Evolutionary conservation across 2,329 filamentous ascomycete genomes (phyloP).

Genomic region (Talaromyces sp.): DNA sequence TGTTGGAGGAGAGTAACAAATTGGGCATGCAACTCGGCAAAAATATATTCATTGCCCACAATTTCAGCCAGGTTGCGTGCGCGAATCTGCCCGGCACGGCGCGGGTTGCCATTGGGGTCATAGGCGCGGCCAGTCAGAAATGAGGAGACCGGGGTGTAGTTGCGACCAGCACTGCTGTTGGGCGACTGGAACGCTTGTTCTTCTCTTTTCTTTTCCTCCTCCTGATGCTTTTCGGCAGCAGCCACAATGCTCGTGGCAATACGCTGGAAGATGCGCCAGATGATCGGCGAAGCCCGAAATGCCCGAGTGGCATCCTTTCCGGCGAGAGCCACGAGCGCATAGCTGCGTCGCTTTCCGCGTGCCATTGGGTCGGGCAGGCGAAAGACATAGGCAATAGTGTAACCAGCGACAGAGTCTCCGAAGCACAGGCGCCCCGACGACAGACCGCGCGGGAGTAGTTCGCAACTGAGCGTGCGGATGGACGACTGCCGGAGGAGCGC

Average conservation of each 20-base stretch:
- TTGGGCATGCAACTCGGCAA: conserved; percentile 51
- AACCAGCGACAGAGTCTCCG: conserved; percentile 50
- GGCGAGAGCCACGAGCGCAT: conserved; percentile 53
- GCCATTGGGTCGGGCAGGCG: conserved; percentile 54
- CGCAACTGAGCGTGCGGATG: conserved; percentile 54
- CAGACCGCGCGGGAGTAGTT: conserved; percentile 51
- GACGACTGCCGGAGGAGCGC: conserved; percentile 52
- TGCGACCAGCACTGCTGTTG: conserved; percentile 26
- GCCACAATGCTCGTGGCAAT: conserved; percentile 50
- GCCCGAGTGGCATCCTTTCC: conserved; percentile 47
- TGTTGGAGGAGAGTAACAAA: conserved; percentile 49
- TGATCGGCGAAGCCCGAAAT: conserved; percentile 42
- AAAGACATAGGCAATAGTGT: conserved; percentile 57
- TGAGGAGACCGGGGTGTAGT: conserved; percentile 52
- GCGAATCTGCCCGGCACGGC: conserved; percentile 48
- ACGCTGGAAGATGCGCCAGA: conserved; percentile 50
- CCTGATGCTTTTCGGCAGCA: conserved; percentile 40
- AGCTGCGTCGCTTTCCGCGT: conserved; percentile 51
- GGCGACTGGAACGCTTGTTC: conserved; percentile 24
- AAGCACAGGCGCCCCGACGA: conserved; percentile 56
- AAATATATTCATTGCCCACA: conserved; percentile 54
- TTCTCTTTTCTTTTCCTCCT: conserved; percentile 39
- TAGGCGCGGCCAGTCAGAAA: conserved; percentile 53
- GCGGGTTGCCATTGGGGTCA: conserved; percentile 52
- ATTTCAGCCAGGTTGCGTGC: conserved; percentile 55